These are phyloP conservation scores for Macrophomina tecta DNA, from an alignment of 2,329 filamentous ascomycete genomes.

Conservation along the genomic window DNA sequence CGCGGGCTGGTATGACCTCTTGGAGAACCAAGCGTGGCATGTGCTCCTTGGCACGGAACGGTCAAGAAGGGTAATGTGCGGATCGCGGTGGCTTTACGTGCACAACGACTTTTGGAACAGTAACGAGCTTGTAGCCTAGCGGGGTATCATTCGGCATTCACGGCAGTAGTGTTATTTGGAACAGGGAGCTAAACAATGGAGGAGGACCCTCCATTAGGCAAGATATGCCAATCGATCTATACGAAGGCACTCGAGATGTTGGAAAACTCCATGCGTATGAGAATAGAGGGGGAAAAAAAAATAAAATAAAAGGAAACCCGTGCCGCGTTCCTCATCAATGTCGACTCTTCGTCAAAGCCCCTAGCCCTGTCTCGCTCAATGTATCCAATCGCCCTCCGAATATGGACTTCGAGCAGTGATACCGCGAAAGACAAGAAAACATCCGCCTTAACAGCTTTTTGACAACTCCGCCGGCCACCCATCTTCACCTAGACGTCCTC, in stretches of 20 bases:
- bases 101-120: not conserved
- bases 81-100: no score
- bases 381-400: not conserved
- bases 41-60: not conserved
- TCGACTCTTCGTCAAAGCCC: not conserved
- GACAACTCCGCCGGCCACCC: not conserved
- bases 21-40: not conserved
- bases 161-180: not conserved
- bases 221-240: slow-evolving; percentile 4
- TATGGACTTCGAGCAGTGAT: not conserved
- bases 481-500: slow-evolving; percentile 64
- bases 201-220: not conserved
- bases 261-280: not conserved
- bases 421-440: not conserved
- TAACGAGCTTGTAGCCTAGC: not conserved
- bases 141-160: not conserved
- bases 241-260: not conserved
- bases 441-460: slow-evolving; percentile 1
- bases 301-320: not conserved
- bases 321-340: not conserved
- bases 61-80: not conserved
- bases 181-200: slow-evolving; percentile 1
- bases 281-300: not conserved
- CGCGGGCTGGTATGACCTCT: not conserved
- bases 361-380: not conserved